A percentile compares a stretch with the other conserved stretches of the same genome.
Conservation (phyloP, 371 early-diverging fungal species). For the Globomyces sp. region DNA sequence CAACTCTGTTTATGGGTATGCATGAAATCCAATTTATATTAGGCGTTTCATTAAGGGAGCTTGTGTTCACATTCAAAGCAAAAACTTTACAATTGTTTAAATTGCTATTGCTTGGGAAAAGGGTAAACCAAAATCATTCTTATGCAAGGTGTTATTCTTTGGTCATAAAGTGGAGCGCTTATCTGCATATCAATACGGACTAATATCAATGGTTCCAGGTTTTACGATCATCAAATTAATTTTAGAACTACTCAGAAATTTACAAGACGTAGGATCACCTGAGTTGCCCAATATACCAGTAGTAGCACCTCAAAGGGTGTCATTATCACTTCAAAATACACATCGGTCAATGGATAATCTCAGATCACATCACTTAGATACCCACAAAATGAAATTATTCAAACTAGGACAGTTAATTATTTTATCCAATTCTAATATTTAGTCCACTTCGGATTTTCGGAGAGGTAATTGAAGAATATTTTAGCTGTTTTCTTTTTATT, state of each 20-base stretch:
- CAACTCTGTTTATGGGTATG: conserved; percentile 65
- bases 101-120: conserved; percentile 68
- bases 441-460: conserved; percentile 70
- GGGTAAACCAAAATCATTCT: conserved; percentile 27
- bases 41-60: conserved; percentile 69
- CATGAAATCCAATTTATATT: too few relatives aligned
- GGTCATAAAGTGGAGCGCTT: conserved; percentile 77
- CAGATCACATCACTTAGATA: conserved; percentile 33
- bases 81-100: conserved; percentile 75
- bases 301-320: neutral
- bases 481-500: neutral
- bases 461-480: conserved; percentile 41
- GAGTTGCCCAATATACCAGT: conserved; percentile 33
- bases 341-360: conserved; percentile 26
- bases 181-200: conserved; percentile 75
- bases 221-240: neutral
- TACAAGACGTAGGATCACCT: conserved; percentile 68
- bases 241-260: conserved; percentile 51
- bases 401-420: conserved; percentile 41
- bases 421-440: too few relatives aligned
- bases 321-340: neutral
- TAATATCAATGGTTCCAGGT: conserved; percentile 70
- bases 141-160: conserved; percentile 68
- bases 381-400: conserved; percentile 15
- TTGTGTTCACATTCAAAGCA: conserved; percentile 68